phyloP scores from a whole-genome alignment of 441 rosid genomes.

The Isatis lusitanica region DNA sequence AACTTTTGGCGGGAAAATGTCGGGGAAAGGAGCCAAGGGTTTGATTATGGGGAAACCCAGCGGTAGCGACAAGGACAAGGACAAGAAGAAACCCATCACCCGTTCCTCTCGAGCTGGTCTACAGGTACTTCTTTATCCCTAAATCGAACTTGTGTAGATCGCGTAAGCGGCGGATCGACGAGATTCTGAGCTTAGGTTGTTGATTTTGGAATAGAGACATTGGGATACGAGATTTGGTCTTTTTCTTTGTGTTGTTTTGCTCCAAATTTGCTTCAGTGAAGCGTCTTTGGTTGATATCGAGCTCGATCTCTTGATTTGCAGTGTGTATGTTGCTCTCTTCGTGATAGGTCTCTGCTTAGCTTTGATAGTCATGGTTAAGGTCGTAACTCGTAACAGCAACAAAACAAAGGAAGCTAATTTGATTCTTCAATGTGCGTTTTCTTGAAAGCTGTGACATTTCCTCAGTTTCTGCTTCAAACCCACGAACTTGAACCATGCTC shows the following conservation, averaged over 20 bases:
- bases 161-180: conserved; percentile 3
- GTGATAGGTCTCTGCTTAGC: neutral
- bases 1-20: conserved; percentile 56
- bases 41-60: conserved; percentile 74
- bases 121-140: conserved; percentile 45
- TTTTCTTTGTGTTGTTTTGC: neutral
- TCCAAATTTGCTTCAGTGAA: neutral
- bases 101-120: conserved; percentile 97
- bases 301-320: conserved; percentile 12
- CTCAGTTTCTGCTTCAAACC: too few species aligned
- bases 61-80: conserved; percentile 71
- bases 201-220: neutral
- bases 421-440: neutral
- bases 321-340: neutral
- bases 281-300: neutral
- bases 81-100: conserved; percentile 83
- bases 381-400: neutral
- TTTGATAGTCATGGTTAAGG: neutral
- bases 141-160: conserved; percentile 8
- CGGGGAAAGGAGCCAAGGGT: conserved; percentile 95
- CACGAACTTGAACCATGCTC: too few species aligned
- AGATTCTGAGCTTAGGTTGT: conserved; percentile 5
- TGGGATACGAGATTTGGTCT: conserved; percentile 20
- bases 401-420: neutral
- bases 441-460: neutral